Percentiles rank a stretch among this genome's conserved stretches.
phyloP scores from a whole-genome alignment of 2,329 filamentous ascomycete species.

The Ophidiomyces ophidiicola region DNA sequence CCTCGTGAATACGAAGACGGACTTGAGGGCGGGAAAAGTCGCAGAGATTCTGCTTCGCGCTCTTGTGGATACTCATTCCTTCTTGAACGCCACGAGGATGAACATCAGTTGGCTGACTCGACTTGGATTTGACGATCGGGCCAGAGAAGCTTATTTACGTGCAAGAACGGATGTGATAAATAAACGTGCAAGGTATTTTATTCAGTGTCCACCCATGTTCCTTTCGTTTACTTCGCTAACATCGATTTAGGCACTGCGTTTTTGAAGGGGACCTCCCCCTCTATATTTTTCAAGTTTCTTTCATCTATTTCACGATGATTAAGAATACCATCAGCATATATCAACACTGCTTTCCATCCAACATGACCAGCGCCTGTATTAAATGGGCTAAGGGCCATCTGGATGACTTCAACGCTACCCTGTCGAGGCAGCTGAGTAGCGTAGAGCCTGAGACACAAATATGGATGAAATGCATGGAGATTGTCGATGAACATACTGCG shows the following conservation, averaged over 20 bases:
- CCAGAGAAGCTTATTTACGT: slow-evolving; percentile 72
- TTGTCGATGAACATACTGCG: slow-evolving; percentile 66
- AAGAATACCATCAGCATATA: slow-evolving; percentile 86
- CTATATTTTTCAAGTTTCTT: slow-evolving; percentile 91
- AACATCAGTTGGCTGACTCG: slow-evolving; percentile 76
- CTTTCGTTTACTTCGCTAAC: neutral
- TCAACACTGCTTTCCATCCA: slow-evolving; percentile 70
- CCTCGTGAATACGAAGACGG: slow-evolving; percentile 82
- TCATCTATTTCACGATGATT: slow-evolving; percentile 89
- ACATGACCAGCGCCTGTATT: slow-evolving; percentile 86
- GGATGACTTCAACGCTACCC: slow-evolving; percentile 73
- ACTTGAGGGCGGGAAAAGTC: slow-evolving; percentile 67
- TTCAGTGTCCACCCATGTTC: neutral
- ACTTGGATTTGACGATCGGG: slow-evolving; percentile 80
- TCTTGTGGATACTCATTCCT: slow-evolving; percentile 64
- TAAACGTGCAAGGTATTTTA: slow-evolving; percentile 62
- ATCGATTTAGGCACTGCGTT: slow-evolving; percentile 61
- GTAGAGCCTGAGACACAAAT: slow-evolving; percentile 62
- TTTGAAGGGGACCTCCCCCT: slow-evolving; percentile 87
- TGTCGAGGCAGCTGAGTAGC: slow-evolving; percentile 75
- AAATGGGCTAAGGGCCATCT: slow-evolving; percentile 97
- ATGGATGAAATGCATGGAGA: slow-evolving; percentile 72
- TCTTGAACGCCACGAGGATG: slow-evolving; percentile 62
- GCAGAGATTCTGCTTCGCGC: slow-evolving; percentile 65
- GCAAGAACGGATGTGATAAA: slow-evolving; percentile 67